Base-by-base conservation (phyloP, 352 stramenopile genomes). In the Globisporangium okanoganense region DNA sequence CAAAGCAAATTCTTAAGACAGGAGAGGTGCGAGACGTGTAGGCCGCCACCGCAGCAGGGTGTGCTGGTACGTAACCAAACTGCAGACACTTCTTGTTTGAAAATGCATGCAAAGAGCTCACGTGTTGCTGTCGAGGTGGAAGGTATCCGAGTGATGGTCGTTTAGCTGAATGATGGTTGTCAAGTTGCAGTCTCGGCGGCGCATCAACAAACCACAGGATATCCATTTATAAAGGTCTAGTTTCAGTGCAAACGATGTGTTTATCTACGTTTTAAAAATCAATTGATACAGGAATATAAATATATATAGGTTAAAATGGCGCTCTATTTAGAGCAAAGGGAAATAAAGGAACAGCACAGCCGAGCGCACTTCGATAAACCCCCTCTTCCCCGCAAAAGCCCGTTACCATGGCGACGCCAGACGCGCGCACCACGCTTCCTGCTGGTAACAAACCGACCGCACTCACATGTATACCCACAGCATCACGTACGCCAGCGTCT, bases 121-220 rank as follows among this genome's bases (percentile, higher is more conserved):
- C 40, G 20, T n/a, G 38, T n/a, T 45, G 6, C 6, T 27, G 5
- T 20, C 24, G 8, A 47, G 22, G 45, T 52, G 22, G 45, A 52
- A 52, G 45, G 27, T 24, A 3, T 45, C 20, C 40, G 60, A 66
- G 60, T 66, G 60, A 40, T 55, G 25, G 44, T 66, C 36, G 16
- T 13, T 36, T 13, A 25, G n/a, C 53, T 41, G 60, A 66, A 61
- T 66, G 60, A 66, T 61, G 60, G 60, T 61, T n/a, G 6, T 27
- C 31, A 66, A 66, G 60, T 66, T 66, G 60, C 60, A 61, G 59
- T 63, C n/a, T 57, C 22, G 13, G 22, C 38, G 24, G 8, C 13
- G 9, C n/a, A 64, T 62, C 43, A 43, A 1, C 18, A 7, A 5
- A 29, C 1, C 14, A 4, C 14, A 58, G 33, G 22, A 2, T 64